phyloP scores from a whole-genome alignment of 2,329 filamentous ascomycete species.

The Verticillium longisporum region DNA sequence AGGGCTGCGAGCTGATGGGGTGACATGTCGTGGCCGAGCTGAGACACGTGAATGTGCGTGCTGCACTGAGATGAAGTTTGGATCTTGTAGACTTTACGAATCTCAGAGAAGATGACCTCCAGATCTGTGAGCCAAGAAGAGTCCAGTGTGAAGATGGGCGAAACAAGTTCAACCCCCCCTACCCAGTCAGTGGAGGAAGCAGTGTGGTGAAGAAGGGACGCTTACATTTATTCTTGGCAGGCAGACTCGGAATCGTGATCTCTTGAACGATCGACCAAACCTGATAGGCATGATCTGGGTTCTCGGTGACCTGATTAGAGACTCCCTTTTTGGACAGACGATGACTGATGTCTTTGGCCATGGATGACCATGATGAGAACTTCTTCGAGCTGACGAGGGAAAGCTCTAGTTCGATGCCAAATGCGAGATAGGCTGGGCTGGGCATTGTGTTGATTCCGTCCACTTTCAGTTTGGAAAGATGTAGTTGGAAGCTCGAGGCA shows the following conservation, averaged over 20 bases:
- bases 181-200: not conserved
- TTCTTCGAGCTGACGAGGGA: conserved; percentile 24
- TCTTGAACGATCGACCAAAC: conserved; percentile 30
- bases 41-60: conserved; percentile 30
- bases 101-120: conserved; percentile 20
- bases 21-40: conserved; percentile 6
- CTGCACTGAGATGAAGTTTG: conserved; percentile 20
- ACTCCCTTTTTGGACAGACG: conserved; percentile 23
- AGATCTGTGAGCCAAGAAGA: conserved; percentile 22
- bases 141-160: conserved; percentile 22
- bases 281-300: conserved; percentile 21
- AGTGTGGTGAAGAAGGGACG: not conserved
- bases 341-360: conserved; percentile 26
- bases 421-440: conserved; percentile 6
- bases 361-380: conserved; percentile 22
- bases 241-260: conserved; percentile 25
- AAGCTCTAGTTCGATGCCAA: conserved; percentile 31
- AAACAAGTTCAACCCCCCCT: conserved; percentile 28
- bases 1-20: conserved; percentile 18
- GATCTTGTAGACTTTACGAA: conserved; percentile 18
- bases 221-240: conserved; percentile 23
- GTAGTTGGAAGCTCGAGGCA: no score
- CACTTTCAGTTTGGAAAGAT: no score
- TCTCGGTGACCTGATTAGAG: conserved; percentile 24
- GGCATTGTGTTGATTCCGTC: not conserved